phyloP scores from a whole-genome alignment of 148 eudicot genomes.

The Amaranthus palmeri region DNA sequence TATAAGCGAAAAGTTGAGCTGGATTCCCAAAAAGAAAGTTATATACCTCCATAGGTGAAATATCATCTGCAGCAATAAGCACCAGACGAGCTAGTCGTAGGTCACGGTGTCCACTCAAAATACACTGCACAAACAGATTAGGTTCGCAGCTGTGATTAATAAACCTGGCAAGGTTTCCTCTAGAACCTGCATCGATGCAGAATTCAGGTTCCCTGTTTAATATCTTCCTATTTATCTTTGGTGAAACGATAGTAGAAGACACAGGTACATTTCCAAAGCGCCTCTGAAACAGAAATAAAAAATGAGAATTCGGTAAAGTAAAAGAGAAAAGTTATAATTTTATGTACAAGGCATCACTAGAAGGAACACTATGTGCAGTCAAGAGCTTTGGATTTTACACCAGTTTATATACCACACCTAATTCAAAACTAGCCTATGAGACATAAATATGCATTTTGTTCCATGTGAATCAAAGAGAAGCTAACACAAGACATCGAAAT shows the following conservation, averaged over 20 bases:
- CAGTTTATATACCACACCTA: too few species aligned
- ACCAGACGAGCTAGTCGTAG: slow-evolving; percentile 52
- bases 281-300: slow-evolving; percentile 33
- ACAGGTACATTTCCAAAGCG: slow-evolving; percentile 48
- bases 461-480: background rate
- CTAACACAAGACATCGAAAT: background rate
- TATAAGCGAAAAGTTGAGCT: background rate
- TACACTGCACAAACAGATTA: slow-evolving; percentile 73
- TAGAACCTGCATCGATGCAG: slow-evolving; percentile 62
- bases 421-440: too few species aligned
- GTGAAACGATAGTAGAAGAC: slow-evolving; percentile 29
- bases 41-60: slow-evolving; percentile 62
- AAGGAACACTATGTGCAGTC: background rate
- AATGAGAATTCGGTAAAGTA: background rate
- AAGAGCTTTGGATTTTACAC: too few species aligned
- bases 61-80: slow-evolving; percentile 74
- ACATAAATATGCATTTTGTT: background rate
- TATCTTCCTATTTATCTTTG: slow-evolving; percentile 28
- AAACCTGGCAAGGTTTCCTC: slow-evolving; percentile 65
- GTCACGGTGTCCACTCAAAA: slow-evolving; percentile 63
- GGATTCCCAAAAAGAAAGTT: background rate
- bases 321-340: background rate
- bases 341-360: background rate
- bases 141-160: slow-evolving; percentile 89
- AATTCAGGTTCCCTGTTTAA: slow-evolving; percentile 51